These are phyloP conservation scores for Ophiostoma triangulosporum DNA, from an alignment of 2,329 filamentous ascomycete species.

Conservation along the genomic window DNA sequence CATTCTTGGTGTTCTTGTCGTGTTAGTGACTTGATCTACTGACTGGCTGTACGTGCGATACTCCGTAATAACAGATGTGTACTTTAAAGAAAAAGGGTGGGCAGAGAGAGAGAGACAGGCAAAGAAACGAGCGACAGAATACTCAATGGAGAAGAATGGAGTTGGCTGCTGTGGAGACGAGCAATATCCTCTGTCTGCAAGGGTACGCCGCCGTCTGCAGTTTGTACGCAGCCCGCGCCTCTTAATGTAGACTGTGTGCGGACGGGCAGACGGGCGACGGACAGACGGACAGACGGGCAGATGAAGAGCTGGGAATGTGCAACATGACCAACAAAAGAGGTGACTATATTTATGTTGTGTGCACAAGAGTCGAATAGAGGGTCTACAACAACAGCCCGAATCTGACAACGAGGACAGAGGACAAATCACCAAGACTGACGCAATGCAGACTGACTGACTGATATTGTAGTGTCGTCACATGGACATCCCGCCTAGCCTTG, in stretches of 20 bases:
- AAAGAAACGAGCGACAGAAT: neutral
- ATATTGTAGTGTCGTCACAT: neutral
- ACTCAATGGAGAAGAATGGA: neutral
- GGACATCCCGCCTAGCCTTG: neutral
- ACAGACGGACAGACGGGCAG: neutral
- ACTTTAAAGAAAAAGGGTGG: neutral
- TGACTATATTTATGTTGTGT: neutral
- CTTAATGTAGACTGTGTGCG: neutral
- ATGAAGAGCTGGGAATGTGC: neutral
- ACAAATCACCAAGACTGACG: no score
- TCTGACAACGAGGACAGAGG: no score
- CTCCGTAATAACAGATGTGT: neutral
- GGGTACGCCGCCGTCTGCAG: neutral
- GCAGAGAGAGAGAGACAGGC: neutral
- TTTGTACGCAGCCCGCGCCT: no score
- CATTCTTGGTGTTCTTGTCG: no score
- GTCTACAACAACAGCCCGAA: no score
- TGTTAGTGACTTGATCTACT: no score
- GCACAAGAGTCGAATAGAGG: neutral
- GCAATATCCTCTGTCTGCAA: neutral
- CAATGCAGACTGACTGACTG: no score
- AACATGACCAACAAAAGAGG: neutral
- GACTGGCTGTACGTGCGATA: no score
- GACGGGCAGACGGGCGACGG: neutral
- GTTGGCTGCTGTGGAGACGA: neutral